A percentile compares a stretch with the other conserved stretches of the same genome.
phyloP scores from a whole-genome alignment of 495 filamentous ascomycete species.

The Penicillium robsamsonii region DNA sequence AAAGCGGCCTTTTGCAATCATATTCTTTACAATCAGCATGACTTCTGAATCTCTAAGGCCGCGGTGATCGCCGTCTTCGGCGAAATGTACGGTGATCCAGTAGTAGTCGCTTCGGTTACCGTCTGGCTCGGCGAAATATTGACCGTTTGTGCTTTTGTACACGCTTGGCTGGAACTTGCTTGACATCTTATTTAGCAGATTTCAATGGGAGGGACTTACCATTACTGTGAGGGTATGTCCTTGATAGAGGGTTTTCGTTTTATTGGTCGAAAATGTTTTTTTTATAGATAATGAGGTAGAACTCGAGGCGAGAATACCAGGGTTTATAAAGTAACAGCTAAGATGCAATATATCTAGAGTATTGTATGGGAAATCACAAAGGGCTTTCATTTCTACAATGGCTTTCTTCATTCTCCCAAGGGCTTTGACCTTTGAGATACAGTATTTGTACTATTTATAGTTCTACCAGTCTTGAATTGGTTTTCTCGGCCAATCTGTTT shows the following conservation, averaged over 20 bases:
- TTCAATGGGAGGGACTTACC: background rate
- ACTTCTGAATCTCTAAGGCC: background rate
- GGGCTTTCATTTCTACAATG: background rate
- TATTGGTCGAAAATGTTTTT: background rate
- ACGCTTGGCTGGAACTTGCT: constrained; percentile 2
- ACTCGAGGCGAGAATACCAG: background rate
- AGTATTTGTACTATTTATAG: background rate
- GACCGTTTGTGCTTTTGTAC: background rate
- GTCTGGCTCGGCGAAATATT: background rate
- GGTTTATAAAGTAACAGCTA: background rate
- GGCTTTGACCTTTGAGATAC: background rate
- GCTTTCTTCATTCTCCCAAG: background rate
- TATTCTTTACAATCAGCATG: background rate
- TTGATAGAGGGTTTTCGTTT: background rate
- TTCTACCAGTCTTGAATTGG: background rate
- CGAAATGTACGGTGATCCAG: background rate
- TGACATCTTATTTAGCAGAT: background rate
- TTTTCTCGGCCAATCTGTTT: no score
- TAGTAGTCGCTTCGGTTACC: constrained; percentile 3
- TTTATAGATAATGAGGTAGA: background rate
- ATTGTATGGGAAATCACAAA: background rate
- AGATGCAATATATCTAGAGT: background rate
- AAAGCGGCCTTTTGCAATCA: background rate
- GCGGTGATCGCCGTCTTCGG: background rate
- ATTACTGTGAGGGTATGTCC: background rate